Percentiles rank a stretch among this genome's conserved stretches.
Conservation (phyloP, 768 basidiomycete genomes). For the Lactarius pseudohatsudake region DNA sequence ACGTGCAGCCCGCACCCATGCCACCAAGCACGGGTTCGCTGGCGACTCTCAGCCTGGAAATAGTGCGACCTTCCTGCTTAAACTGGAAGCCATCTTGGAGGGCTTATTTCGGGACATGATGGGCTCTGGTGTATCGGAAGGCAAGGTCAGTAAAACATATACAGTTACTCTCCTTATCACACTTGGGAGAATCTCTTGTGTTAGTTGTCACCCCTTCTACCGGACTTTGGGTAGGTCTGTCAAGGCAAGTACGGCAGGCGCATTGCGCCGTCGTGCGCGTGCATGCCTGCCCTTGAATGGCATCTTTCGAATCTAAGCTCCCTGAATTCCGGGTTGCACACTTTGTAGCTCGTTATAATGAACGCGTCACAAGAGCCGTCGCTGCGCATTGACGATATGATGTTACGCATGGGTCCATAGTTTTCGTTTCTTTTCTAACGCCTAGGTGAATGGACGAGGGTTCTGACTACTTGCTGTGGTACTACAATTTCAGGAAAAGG, state of each 20-base stretch:
- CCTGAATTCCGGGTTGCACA: conserved; percentile 22
- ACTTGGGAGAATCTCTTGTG: conserved; percentile 21
- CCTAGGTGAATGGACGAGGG: conserved; percentile 44
- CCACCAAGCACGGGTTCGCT: conserved; percentile 60
- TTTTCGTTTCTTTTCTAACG: conserved; percentile 34
- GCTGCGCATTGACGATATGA: conserved; percentile 37
- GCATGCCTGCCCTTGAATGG: conserved; percentile 12
- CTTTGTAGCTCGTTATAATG: conserved; percentile 28
- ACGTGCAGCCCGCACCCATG: conserved; percentile 72
- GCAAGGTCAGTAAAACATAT: conserved; percentile 70
- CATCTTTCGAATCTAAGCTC: conserved; percentile 20
- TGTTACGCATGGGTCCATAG: conserved; percentile 29
- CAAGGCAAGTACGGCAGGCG: conserved; percentile 15
- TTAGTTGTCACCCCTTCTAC: conserved; percentile 20
- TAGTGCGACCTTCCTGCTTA: conserved; percentile 79
- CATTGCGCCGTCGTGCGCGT: conserved; percentile 22
- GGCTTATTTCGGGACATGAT: conserved; percentile 87
- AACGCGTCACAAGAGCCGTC: conserved; percentile 27
- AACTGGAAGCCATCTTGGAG: conserved; percentile 88
- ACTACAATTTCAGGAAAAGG: conserved; percentile 79
- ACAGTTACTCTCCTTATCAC: conserved; percentile 23
- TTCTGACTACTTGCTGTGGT: conserved; percentile 30
- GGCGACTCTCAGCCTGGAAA: conserved; percentile 65
- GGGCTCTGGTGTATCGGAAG: conserved; percentile 59
- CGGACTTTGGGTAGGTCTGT: conserved; percentile 22